These are phyloP conservation scores for Saccharomyces uvarum DNA, from an alignment of 1,139 yeast genomes.

Conservation along the genomic window DNA sequence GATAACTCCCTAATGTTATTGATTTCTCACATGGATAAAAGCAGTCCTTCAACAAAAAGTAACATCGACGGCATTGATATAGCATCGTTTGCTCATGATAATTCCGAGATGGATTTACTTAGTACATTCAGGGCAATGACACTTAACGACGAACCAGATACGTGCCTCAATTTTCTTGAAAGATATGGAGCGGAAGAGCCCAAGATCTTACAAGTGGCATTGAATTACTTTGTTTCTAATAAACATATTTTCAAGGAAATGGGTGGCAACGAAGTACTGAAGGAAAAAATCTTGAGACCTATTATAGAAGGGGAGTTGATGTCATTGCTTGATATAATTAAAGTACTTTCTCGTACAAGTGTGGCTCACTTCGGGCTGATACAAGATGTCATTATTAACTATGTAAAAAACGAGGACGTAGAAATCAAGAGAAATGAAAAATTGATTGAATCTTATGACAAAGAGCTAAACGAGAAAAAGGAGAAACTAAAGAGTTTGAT, in stretches of 20 bases:
- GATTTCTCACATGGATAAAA: constrained; percentile 46
- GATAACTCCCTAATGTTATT: constrained; percentile 58
- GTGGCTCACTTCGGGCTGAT: constrained; percentile 69
- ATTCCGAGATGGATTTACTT: constrained; percentile 35
- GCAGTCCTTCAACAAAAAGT: not conserved
- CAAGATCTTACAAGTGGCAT: constrained; percentile 57
- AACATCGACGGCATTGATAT: not conserved
- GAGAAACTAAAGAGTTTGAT: constrained; percentile 46
- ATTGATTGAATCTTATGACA: constrained; percentile 59
- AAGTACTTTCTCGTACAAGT: constrained; percentile 55
- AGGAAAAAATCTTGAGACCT: constrained; percentile 41
- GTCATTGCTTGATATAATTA: constrained; percentile 71
- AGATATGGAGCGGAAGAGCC: constrained; percentile 57
- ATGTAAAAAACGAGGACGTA: constrained; percentile 51
- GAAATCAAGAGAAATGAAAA: constrained; percentile 65
- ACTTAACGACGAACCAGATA: constrained; percentile 48
- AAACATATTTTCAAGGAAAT: constrained; percentile 47
- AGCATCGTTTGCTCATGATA: constrained; percentile 22
- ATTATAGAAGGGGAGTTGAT: constrained; percentile 49
- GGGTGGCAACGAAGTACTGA: constrained; percentile 44
- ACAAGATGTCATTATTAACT: constrained; percentile 58
- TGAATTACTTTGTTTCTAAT: constrained; percentile 57
- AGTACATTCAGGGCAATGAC: constrained; percentile 61
- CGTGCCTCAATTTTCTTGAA: constrained; percentile 49
- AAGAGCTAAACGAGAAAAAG: constrained; percentile 54